Percentiles rank a stretch among this genome's conserved stretches.
Conservation (phyloP, 352 stramenopile species). For the Pythium coloratum region DNA sequence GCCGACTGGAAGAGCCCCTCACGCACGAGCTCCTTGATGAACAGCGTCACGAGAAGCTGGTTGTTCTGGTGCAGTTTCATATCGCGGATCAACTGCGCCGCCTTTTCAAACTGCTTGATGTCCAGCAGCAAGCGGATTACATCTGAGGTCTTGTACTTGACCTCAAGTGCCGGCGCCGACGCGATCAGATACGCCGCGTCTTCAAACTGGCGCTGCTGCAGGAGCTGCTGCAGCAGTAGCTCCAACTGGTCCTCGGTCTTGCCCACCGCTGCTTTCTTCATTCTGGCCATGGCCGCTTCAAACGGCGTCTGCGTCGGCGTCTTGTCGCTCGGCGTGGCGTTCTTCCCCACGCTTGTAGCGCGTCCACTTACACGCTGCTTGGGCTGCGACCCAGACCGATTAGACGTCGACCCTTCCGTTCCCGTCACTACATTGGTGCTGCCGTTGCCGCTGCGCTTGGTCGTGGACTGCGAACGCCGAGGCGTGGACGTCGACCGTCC, state of each 20-base stretch:
- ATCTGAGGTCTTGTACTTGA: conserved; percentile 80
- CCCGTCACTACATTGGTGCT: not conserved
- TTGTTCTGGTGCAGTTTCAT: conserved; percentile 61
- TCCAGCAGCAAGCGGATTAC: conserved; percentile 81
- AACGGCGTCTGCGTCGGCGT: conserved; percentile 27
- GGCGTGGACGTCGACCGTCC: conserved; percentile 17
- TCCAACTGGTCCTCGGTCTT: conserved; percentile 57
- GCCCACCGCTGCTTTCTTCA: conserved; percentile 31
- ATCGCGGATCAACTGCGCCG: conserved; percentile 73
- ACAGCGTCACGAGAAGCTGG: conserved; percentile 76
- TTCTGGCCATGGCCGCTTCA: conserved; percentile 39
- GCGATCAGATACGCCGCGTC: conserved; percentile 77
- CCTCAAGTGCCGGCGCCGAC: conserved; percentile 38
- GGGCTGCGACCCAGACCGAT: conserved; percentile 50
- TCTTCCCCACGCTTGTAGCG: conserved; percentile 1
- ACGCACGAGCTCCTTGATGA: conserved; percentile 80
- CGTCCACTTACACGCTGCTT: conserved; percentile 36
- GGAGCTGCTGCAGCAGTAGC: conserved; percentile 49
- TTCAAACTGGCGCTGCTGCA: conserved; percentile 44
- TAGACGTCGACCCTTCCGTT: not conserved
- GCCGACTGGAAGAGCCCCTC: conserved; percentile 65
- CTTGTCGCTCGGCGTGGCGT: conserved; percentile 9
- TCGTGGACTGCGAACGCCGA: conserved; percentile 13
- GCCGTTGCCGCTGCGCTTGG: conserved; percentile 1
- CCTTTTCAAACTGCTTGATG: conserved; percentile 53